Base-by-base conservation (phyloP, 2,329 filamentous ascomycete genomes). In the Tolypocladium capitatum region DNA sequence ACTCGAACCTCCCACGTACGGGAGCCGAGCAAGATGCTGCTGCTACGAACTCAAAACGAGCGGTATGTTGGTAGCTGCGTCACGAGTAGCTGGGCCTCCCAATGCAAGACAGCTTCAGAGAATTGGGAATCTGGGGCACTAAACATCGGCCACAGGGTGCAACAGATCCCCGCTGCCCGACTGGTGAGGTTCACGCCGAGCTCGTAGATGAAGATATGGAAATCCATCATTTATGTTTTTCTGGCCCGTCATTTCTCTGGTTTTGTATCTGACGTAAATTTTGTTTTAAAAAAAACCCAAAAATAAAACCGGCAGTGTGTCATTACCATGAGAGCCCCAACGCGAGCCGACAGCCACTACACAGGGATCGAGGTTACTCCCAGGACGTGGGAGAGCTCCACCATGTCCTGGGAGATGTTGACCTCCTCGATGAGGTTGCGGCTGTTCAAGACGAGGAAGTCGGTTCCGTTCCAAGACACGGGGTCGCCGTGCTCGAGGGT, bases 401-500 rank as follows among this genome's bases (percentile, higher is more conserved):
- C 16, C 41, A 44, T 44, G 32, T 48, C 41, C 40, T 45, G 43
- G 31, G 46, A 46, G 32, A 46, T 46, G 20, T 44, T 48, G 14
- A 46, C 20, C 43, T 50, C 49, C 24, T 46, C 35, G 21, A 47
- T 13, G n/a, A 45, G 30, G 20, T 35, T 45, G 16, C 16, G 20
- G 28, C 33, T 18, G n/a, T 51, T 49, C n/a, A 51, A 10, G 30
- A 49, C 49, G 34, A 49, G 49, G 28, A 49, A 51, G 31, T 46
- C 47, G 6, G 45, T 49, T n/a, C n/a, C n/a, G n/a, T n/a, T n/a
- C n/a, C n/a, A n/a, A n/a, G n/a, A n/a, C n/a, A n/a, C n/a, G n/a
- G n/a, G n/a, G n/a, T n/a, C n/a, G n/a, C n/a, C n/a, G n/a, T n/a
- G n/a, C n/a, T n/a, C n/a, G n/a, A n/a, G n/a, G n/a, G n/a, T n/a